Conservation (phyloP, 2,329 filamentous ascomycete species). For the Blumeria graminis region DNA sequence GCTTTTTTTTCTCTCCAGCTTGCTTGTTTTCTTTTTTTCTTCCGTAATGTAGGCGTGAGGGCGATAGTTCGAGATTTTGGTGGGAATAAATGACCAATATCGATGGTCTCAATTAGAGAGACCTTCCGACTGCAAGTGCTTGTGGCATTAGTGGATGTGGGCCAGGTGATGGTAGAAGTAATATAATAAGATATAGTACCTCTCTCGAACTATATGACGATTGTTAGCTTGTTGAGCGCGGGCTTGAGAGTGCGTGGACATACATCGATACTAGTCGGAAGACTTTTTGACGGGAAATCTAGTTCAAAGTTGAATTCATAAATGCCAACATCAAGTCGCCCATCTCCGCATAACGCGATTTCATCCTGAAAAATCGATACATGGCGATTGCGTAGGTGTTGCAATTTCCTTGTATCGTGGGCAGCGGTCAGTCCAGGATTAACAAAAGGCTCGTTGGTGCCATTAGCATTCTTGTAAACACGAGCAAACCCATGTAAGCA, state of each 20-base stretch:
- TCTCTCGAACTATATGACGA: conserved; percentile 52
- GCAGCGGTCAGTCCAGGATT: conserved; percentile 14
- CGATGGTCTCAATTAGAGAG: conserved; percentile 56
- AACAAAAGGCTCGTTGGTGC: conserved; percentile 23
- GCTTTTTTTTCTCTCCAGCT: conserved; percentile 7
- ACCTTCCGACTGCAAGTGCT: conserved; percentile 62
- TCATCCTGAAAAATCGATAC: conserved; percentile 69
- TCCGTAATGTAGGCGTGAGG: conserved; percentile 61
- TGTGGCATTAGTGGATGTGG: conserved; percentile 62
- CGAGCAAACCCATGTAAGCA: conserved; percentile 57
- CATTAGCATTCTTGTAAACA: conserved; percentile 44
- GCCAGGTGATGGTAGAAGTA: conserved; percentile 70
- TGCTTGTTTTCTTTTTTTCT: conserved; percentile 25
- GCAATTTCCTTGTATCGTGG: conserved; percentile 18
- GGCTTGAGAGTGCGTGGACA: conserved; percentile 15
- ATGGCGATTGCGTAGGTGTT: conserved; percentile 52
- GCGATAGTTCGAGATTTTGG: conserved; percentile 68
- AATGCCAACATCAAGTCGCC: conserved; percentile 44
- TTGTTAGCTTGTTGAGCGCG: not conserved
- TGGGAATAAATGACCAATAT: conserved; percentile 49
- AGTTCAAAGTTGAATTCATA: conserved; percentile 64
- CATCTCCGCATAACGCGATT: conserved; percentile 55
- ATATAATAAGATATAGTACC: conserved; percentile 83
- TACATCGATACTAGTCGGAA: conserved; percentile 92
- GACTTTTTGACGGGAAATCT: conserved; percentile 38